phyloP scores from a whole-genome alignment of 2,329 filamentous ascomycete species.

The Alternaria incomplexa region DNA sequence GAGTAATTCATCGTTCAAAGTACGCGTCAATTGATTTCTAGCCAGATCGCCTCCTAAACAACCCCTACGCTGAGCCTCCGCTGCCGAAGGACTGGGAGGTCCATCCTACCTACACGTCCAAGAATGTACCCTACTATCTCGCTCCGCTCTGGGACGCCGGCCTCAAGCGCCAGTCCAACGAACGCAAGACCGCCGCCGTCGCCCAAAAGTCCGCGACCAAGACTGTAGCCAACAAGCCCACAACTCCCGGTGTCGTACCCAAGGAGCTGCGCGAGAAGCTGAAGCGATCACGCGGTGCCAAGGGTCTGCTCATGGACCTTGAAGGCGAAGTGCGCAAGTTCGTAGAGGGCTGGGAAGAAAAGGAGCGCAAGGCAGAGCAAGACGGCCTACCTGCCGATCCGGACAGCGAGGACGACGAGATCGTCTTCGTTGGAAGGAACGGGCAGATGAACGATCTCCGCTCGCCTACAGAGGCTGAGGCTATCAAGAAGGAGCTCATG shows the following conservation, averaged over 20 bases:
- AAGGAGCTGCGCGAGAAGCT: constrained; percentile 80
- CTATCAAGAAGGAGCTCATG: constrained; percentile 68
- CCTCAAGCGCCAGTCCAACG: constrained; percentile 54
- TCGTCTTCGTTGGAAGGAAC: constrained; percentile 83
- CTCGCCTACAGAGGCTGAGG: constrained; percentile 57
- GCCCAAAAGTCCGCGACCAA: constrained; percentile 45
- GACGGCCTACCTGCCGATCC: constrained; percentile 55
- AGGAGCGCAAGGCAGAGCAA: constrained; percentile 56
- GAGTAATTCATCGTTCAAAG: not conserved
- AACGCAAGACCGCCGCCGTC: constrained; percentile 41
- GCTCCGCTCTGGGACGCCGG: constrained; percentile 81
- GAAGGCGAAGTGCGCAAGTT: constrained; percentile 85
- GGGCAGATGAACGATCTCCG: constrained; percentile 67
- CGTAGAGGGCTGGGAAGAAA: constrained; percentile 67
- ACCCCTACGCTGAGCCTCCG: constrained; percentile 85
- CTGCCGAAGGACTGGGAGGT: constrained; percentile 82
- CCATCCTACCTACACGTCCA: constrained; percentile 78
- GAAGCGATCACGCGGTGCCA: constrained; percentile 80
- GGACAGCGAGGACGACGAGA: constrained; percentile 77
- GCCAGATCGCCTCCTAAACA: constrained; percentile 80
- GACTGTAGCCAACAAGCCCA: constrained; percentile 49
- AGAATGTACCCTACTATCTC: constrained; percentile 84
- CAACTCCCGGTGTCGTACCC: constrained; percentile 65
- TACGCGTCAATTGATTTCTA: constrained; percentile 7
- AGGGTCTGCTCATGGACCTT: constrained; percentile 78